Evolutionary conservation across 2,329 filamentous ascomycete genomes (phyloP).

Genomic region (Colletotrichum filicis): DNA sequence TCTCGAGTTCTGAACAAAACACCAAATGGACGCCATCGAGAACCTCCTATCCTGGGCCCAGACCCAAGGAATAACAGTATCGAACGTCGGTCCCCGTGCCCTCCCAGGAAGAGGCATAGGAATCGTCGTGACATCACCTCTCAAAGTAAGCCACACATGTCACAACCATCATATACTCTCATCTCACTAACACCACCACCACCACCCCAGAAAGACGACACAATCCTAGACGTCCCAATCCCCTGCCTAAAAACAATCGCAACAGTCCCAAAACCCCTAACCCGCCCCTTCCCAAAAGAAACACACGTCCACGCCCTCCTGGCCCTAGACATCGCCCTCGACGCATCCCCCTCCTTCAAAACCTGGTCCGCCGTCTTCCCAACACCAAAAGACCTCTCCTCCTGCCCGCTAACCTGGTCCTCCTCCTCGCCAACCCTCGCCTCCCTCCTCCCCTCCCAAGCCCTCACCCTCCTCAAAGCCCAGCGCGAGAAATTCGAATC

Average conservation of each 20-base stretch:
- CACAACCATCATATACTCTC: neutral
- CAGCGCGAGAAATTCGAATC: slow-evolving; percentile 59
- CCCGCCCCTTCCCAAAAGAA: slow-evolving; percentile 60
- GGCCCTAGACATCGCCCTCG: slow-evolving; percentile 73
- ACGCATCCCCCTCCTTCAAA: slow-evolving; percentile 57
- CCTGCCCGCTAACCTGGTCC: slow-evolving; percentile 61
- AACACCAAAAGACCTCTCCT: slow-evolving; percentile 65
- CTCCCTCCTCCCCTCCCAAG: slow-evolving; percentile 61
- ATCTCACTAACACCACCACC: neutral
- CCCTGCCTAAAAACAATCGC: slow-evolving; percentile 72
- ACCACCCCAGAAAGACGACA: slow-evolving; percentile 53
- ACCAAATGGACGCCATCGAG: slow-evolving; percentile 43
- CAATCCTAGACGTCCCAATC: slow-evolving; percentile 73
- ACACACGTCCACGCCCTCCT: slow-evolving; percentile 77
- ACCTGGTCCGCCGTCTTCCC: slow-evolving; percentile 78
- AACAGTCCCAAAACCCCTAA: slow-evolving; percentile 65
- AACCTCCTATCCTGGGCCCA: slow-evolving; percentile 76
- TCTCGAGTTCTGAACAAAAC: neutral
- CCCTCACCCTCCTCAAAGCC: slow-evolving; percentile 57
- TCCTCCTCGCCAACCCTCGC: slow-evolving; percentile 57
- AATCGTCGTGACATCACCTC: slow-evolving; percentile 74
- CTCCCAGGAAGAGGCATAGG: slow-evolving; percentile 82
- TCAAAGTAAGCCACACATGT: slow-evolving; percentile 63
- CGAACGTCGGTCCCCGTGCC: slow-evolving; percentile 72
- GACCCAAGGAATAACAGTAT: slow-evolving; percentile 71